These are phyloP conservation scores for Handroanthus guayacan DNA, from an alignment of 257 asterid genomes.

Conservation along the genomic window DNA sequence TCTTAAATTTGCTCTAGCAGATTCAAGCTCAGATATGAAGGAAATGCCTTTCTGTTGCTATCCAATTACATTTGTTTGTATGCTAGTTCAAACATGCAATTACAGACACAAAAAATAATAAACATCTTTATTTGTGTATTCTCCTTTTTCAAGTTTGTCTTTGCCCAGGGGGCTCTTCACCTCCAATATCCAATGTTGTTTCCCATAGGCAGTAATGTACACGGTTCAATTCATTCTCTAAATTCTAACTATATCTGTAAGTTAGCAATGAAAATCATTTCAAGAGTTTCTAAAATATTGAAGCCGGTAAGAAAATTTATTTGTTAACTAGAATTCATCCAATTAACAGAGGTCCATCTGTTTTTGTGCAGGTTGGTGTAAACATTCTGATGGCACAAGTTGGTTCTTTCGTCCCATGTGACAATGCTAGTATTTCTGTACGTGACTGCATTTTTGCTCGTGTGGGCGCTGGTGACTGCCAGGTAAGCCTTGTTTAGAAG, in stretches of 20 bases:
- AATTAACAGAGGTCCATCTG: constrained; percentile 25
- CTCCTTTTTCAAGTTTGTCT: neutral
- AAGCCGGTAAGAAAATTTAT: neutral
- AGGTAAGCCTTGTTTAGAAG: constrained; percentile 54
- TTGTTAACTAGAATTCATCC: constrained; percentile 2
- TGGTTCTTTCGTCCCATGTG: constrained; percentile 93
- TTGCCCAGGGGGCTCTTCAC: constrained; percentile 18
- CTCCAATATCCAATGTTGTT: constrained; percentile 6
- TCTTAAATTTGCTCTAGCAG: constrained; percentile 20
- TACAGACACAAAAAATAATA: neutral
- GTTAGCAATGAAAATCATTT: constrained; percentile 6
- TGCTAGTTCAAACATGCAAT: neutral
- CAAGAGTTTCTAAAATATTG: neutral
- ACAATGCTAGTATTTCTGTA: constrained; percentile 79
- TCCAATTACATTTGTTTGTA: constrained; percentile 20
- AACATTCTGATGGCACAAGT: constrained; percentile 96
- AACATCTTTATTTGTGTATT: neutral
- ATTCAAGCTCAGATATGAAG: constrained; percentile 22
- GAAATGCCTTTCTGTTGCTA: constrained; percentile 17
- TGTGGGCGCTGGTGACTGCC: constrained; percentile 99
- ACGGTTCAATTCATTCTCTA: constrained; percentile 12
- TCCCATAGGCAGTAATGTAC: neutral
- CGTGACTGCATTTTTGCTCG: constrained; percentile 99
- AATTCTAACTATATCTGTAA: constrained; percentile 9
- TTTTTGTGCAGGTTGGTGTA: constrained; percentile 80